phyloP scores from a whole-genome alignment of 2,329 filamentous ascomycete species.

The Rhynchosporium graminicola region DNA sequence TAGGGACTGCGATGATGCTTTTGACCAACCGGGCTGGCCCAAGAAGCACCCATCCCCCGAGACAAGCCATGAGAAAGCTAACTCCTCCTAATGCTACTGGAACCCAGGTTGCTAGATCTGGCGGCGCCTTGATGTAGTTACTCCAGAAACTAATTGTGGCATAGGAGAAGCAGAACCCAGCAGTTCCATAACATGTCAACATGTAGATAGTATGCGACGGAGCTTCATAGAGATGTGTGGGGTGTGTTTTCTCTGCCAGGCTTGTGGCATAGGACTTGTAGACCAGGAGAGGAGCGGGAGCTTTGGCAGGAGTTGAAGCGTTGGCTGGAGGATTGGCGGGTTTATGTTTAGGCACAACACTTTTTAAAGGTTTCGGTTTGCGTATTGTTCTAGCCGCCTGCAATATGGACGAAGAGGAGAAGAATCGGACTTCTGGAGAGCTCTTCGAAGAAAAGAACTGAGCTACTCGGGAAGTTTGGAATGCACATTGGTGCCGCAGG shows the following conservation, averaged over 20 bases:
- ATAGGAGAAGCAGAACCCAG: conserved; percentile 54
- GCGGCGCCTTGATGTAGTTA: conserved; percentile 51
- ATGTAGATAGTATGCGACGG: conserved; percentile 66
- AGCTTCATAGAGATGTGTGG: conserved; percentile 64
- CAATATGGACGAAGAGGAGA: conserved; percentile 31
- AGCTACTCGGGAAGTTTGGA: conserved; percentile 21
- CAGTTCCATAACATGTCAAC: conserved; percentile 58
- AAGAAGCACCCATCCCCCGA: conserved; percentile 61
- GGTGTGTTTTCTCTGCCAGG: conserved; percentile 55
- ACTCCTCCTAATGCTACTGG: conserved; percentile 57
- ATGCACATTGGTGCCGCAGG: conserved; percentile 28
- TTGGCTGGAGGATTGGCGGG: conserved; percentile 10
- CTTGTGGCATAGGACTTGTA: conserved; percentile 52
- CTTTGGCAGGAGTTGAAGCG: conserved; percentile 11
- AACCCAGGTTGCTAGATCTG: conserved; percentile 57
- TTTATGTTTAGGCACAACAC: conserved; percentile 15
- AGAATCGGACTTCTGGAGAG: conserved; percentile 25
- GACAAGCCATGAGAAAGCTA: conserved; percentile 58
- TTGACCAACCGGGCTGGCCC: conserved; percentile 60
- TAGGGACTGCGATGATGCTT: conserved; percentile 37
- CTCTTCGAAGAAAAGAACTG: conserved; percentile 24
- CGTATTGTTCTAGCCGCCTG: conserved; percentile 25
- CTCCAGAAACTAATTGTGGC: conserved; percentile 53
- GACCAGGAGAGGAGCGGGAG: conserved; percentile 19
- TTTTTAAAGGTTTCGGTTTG: conserved; percentile 12